Evolutionary conservation across 148 eudicot species (phyloP), one percentile per base, ranked within the genome.

Genomic region (Chenopodium suecicum): DNA sequence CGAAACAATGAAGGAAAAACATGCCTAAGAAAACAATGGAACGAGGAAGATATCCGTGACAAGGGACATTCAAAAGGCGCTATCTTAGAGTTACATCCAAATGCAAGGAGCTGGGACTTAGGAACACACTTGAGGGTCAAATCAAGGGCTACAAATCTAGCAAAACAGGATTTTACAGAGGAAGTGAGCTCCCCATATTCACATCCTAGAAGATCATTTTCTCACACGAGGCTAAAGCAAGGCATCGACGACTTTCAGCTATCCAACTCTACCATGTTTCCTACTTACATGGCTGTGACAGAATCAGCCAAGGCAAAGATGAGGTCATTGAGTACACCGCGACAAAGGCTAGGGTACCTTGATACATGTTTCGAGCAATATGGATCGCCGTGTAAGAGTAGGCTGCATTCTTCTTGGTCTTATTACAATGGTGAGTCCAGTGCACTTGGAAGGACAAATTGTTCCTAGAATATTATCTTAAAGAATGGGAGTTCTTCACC

Each of bases 251-350:
- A 71, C 65, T 86, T 25, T 74, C 87, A 13, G 84, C 89, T 80
- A 41, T 76, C 74, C 2, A 82, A 70, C 50, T 86, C 88, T 20
- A 76, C 84, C 0, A 70, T 50, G 32, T 90, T 86, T 64, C 92
- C 97, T 2, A 87, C 92, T 31, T 94, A 94, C 85, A 93, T 92
- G 98, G 95, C 91, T 46, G 77, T 90, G 0, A 92, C 98, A 4
- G 89, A 92, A 89, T 94, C 98, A 14, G 92, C 93, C 19, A 92
- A 86, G 93, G 98, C 98, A 13, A 94, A 89, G 81, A 83, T 87
- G 84, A 85, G 98, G 76, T 94, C 98, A 0, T 86, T 87, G 83
- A 94, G 95, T 90, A 89, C 94, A n/a, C 95, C 93, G 12, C 89
- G 87, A 81, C 98, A 89, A 84, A 79, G 94, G 31, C 32, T 85